Evolutionary conservation across 495 filamentous ascomycete genomes (phyloP), one percentile per base, ranked within the genome.

Genomic region (Cairneyella variabilis): DNA sequence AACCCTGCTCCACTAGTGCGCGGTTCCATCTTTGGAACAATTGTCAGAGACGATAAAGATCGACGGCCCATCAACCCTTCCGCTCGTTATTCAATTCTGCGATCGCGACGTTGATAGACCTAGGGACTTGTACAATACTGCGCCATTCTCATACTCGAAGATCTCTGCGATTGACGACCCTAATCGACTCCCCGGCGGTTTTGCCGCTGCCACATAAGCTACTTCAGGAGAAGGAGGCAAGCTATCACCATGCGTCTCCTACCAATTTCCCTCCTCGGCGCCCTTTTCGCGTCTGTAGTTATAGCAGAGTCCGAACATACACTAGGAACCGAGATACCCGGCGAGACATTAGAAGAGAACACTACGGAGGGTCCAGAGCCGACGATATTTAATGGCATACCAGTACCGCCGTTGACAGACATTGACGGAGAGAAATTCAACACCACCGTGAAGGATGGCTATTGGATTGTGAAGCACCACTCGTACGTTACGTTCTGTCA

Each of bases 331-430:
- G 48, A 38, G 20, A 26, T 48, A 48, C 14, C 34, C 5, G 27
- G 34, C 7, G 43, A 40, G 10, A 32, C 26, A 20, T n/a, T 53
- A 28, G 54, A 51, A 10, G 60, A 67, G 8, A 54, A 51, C 34
- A 30, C 12, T 2, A 26, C 9, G 3, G 54, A 53, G 14, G 38
- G 8, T 9, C 27, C 41, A 34, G 64, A 72, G 57, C 67, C 67
- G 38, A 91, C 89, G 16, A 76, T 77, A 20, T 96, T 96, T 75
- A 93, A 97, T 71, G 86, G 79, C 43, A 73, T 89, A 32, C 75
- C 78, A 54, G 89, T 96, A 11, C 90, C 91, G 20, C 84, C 86
- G 22, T 69, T 91, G 64, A 76, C 77, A 57, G 80, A 76, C 41
- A 53, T 90, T 40, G 76, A 70, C 0, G 75, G 75, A 5, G 74